These are phyloP conservation scores for Podaxis sp. DNA, from an alignment of 768 basidiomycete species.

Conservation along the genomic window DNA sequence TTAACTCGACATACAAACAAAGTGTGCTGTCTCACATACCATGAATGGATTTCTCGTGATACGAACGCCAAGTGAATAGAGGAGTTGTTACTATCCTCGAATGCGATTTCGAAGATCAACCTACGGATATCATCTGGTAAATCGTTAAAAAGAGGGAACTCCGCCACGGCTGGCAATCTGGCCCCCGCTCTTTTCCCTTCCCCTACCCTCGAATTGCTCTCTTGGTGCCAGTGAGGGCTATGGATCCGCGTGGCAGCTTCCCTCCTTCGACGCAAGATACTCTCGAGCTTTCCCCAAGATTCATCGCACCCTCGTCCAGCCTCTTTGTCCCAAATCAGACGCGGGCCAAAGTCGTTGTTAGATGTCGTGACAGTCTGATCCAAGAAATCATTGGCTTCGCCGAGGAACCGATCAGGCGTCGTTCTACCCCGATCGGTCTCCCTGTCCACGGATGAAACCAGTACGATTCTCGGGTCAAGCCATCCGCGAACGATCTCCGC, in stretches of 20 bases:
- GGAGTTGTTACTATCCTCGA: not conserved
- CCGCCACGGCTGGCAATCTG: not conserved
- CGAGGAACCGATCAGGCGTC: not conserved
- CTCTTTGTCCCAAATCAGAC: not conserved
- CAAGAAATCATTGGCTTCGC: not conserved
- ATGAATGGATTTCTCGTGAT: not conserved
- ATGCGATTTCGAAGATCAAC: not conserved
- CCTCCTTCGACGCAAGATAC: not conserved
- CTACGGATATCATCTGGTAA: constrained; percentile 1
- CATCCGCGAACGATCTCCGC: not conserved
- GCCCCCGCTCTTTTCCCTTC: not conserved
- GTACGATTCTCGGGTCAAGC: not conserved
- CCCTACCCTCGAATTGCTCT: not conserved
- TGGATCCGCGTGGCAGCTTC: not conserved
- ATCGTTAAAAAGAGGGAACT: not conserved
- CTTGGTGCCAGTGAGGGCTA: not conserved
- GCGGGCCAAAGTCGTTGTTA: not conserved
- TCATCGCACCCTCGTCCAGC: not conserved
- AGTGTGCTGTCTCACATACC: not conserved
- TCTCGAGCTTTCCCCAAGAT: not conserved
- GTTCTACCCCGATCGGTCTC: not conserved
- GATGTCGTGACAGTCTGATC: not conserved
- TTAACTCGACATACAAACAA: not conserved
- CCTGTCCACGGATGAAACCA: not conserved
- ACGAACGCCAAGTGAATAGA: not conserved